Evolutionary conservation across 768 basidiomycete genomes (phyloP), one percentile per base, ranked within the genome.

Genomic region (Daedaleopsis sinensis): DNA sequence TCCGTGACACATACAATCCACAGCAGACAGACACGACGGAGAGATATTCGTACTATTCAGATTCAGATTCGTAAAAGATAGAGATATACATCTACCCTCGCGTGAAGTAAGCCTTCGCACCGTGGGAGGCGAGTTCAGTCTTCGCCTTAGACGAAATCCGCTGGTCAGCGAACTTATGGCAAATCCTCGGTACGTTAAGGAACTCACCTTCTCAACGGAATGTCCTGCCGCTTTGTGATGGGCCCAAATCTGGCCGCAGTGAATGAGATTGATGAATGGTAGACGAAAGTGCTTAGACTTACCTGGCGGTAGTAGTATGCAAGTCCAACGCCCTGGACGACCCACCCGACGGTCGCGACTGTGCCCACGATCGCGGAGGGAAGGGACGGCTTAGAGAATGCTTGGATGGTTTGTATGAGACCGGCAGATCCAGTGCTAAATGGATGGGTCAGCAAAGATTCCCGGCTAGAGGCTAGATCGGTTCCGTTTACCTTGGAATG

Each of bases 341-440:
- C 80, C 96, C 96, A 99, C 39, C 94, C 95, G 27, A 87, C 81
- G 11, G 92, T 92, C 11, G 96, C 83, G 48, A 98, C 74, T 16
- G 87, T 79, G 50, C 93, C 88, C 56, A 98, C 81, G 57, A 96
- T 80, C 57, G 86, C 97, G 19, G 95, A 90, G 36, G 84, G 87
- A 79, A 92, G 86, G 55, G 86, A 82, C 49, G 86, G 85, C 48
- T 80, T 77, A 2, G 82, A 80, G 72, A 88, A 96, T 80, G 90
- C 85, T 61, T 87, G 81, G 66, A 98, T 92, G 49, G 90, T 96
- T 75, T 95, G 93, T 70, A 98, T 95, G 54, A 99, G 81, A 16
- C 97, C 96, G 27, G 94, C 96, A 49, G 94, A 93, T 38, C 97
- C 97, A 48, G 96, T 96, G 63, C 92, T 93, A 59, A 15, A 46